Percentiles rank a stretch among this genome's conserved stretches.
These are phyloP conservation scores for Boletus sp. DNA, from an alignment of 768 basidiomycete genomes.

Conservation along the genomic window DNA sequence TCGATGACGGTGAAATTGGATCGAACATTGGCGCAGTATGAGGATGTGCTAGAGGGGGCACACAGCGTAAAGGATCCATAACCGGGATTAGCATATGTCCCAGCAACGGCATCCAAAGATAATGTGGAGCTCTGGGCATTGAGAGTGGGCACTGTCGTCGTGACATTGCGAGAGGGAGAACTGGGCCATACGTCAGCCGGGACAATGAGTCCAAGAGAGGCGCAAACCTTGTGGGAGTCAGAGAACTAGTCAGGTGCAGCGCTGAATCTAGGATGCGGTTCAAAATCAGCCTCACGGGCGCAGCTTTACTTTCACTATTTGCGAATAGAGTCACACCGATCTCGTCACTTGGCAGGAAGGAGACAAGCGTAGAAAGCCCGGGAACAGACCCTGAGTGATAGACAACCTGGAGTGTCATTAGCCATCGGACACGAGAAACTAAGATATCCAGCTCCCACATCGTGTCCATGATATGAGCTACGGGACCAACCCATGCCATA, in stretches of 20 bases:
- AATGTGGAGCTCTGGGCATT: not conserved
- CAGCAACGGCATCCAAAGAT: conserved; percentile 31
- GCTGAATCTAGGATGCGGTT: conserved; percentile 26
- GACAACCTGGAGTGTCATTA: conserved; percentile 29
- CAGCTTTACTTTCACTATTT: conserved; percentile 26
- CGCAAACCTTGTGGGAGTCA: conserved; percentile 6
- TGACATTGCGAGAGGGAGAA: not conserved
- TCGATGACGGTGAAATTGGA: conserved; percentile 31
- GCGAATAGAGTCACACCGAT: conserved; percentile 38
- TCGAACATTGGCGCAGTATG: conserved; percentile 24
- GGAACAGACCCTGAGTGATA: conserved; percentile 35
- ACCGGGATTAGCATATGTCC: conserved; percentile 38
- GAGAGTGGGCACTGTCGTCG: no score
- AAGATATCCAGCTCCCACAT: conserved; percentile 27
- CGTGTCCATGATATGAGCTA: conserved; percentile 38
- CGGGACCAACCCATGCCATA: conserved; percentile 48
- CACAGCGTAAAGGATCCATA: conserved; percentile 42
- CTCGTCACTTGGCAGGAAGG: conserved; percentile 36
- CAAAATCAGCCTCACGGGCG: conserved; percentile 4
- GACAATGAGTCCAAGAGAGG: not conserved
- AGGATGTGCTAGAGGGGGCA: conserved; percentile 21
- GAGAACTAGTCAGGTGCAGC: conserved; percentile 6
- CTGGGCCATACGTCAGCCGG: not conserved
- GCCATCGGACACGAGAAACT: not conserved
- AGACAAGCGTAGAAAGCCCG: conserved; percentile 32